Evolutionary conservation across 1,284 basidiomycete species (phyloP).

Genomic region (Apiotrichum gamsii): DNA sequence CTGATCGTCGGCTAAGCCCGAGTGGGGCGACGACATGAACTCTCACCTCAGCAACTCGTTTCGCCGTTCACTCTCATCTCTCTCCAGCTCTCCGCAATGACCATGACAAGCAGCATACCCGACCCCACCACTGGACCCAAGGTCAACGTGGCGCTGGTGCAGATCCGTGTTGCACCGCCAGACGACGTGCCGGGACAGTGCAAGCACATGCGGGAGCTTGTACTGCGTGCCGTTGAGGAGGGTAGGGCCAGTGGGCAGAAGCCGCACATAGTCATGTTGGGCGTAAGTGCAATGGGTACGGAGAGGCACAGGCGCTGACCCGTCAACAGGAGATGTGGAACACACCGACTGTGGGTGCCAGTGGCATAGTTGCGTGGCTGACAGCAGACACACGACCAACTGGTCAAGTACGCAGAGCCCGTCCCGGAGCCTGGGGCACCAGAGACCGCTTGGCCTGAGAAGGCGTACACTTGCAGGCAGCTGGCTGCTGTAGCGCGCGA

Average conservation of each 20-base stretch:
- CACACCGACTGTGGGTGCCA: not conserved
- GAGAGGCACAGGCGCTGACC: too few species aligned
- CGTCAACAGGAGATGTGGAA: constrained; percentile 18
- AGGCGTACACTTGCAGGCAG: constrained; percentile 59
- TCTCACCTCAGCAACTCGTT: too few species aligned
- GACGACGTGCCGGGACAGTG: constrained; percentile 1
- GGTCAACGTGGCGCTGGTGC: constrained; percentile 11
- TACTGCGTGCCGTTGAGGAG: constrained; percentile 3
- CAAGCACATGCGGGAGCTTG: constrained; percentile 9
- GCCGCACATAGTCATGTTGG: too few species aligned
- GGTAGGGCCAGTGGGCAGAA: not conserved
- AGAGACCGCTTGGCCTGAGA: constrained; percentile 3
- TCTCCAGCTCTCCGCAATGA: too few species aligned
- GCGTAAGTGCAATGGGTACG: too few species aligned
- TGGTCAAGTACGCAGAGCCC: constrained; percentile 6
- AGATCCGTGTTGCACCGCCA: constrained; percentile 3
- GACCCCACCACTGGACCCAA: constrained; percentile 1
- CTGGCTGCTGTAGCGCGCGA: constrained; percentile 75
- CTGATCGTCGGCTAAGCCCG: too few species aligned
- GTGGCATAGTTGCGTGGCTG: not conserved
- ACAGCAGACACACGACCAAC: constrained; percentile 1
- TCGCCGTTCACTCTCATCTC: too few species aligned
- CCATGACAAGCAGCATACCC: not conserved
- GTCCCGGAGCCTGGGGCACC: constrained; percentile 4
- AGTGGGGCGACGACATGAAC: too few species aligned